Conservation (phyloP, 192 early-diverging fungal species). For the Dissophora ornata region DNA sequence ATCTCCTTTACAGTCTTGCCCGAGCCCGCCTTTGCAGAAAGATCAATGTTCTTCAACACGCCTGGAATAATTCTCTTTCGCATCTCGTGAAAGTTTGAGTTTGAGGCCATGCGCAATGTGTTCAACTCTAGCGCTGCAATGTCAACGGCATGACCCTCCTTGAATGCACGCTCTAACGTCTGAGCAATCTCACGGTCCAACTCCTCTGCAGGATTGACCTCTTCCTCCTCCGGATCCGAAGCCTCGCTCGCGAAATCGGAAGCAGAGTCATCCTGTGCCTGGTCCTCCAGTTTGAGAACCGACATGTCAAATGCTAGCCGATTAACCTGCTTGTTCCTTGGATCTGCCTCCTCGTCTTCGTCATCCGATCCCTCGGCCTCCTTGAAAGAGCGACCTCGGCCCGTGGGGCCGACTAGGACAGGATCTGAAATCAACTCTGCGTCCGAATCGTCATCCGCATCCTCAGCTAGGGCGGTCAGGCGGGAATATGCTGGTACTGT, state of each 20-base stretch:
- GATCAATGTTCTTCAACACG: constrained; percentile 73
- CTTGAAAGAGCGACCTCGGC: constrained; percentile 46
- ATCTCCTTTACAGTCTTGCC: constrained; percentile 47
- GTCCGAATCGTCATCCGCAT: constrained; percentile 59
- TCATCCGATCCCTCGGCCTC: constrained; percentile 72
- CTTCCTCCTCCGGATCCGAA: constrained; percentile 63
- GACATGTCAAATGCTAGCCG: constrained; percentile 62
- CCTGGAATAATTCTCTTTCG: constrained; percentile 78
- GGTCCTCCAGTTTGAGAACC: constrained; percentile 49
- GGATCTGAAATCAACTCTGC: constrained; percentile 53
- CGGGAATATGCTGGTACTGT: constrained; percentile 73
- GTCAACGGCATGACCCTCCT: constrained; percentile 78
- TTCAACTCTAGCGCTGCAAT: constrained; percentile 87
- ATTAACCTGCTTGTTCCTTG: constrained; percentile 62
- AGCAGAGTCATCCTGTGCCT: constrained; percentile 53
- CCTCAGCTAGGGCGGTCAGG: constrained; percentile 61
- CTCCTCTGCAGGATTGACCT: constrained; percentile 67
- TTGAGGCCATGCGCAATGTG: constrained; percentile 86
- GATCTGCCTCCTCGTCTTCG: constrained; percentile 67
- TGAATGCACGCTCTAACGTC: constrained; percentile 85
- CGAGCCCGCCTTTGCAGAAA: constrained; percentile 39
- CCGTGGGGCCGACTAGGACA: constrained; percentile 63
- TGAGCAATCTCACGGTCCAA: constrained; percentile 77
- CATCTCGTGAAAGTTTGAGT: constrained; percentile 84
- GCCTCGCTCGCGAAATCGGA: constrained; percentile 59